Conservation (phyloP, 2,329 filamentous ascomycete species). For the Thermothelomyces thermophilus region DNA sequence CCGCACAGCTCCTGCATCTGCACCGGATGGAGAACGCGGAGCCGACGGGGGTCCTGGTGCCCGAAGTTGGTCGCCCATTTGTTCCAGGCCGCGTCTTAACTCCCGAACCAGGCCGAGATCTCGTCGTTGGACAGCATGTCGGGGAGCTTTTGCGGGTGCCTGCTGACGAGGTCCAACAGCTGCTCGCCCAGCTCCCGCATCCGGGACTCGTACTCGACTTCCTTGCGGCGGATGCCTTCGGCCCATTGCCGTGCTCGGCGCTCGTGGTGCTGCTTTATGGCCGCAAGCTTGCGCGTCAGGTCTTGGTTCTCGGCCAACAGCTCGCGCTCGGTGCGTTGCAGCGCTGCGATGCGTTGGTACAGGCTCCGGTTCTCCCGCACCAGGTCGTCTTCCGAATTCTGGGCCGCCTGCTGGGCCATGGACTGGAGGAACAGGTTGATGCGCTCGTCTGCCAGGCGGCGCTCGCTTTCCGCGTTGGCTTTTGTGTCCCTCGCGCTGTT, state of each 20-base stretch:
- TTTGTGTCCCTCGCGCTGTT: not conserved
- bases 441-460: constrained; percentile 3
- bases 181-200: constrained; percentile 13
- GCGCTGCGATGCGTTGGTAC: constrained; percentile 12
- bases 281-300: constrained; percentile 4
- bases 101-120: constrained; percentile 10
- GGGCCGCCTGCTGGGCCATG: constrained; percentile 1
- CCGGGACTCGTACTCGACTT: constrained; percentile 8
- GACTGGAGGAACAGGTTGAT: constrained; percentile 11
- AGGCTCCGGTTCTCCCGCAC: constrained; percentile 12
- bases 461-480: not conserved
- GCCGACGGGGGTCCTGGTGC: not conserved
- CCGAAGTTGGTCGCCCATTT: constrained; percentile 7
- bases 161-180: constrained; percentile 1
- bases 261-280: constrained; percentile 12
- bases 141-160: not conserved
- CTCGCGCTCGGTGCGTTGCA: constrained; percentile 15
- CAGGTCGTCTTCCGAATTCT: constrained; percentile 4
- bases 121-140: constrained; percentile 7
- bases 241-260: constrained; percentile 5
- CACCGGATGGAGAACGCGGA: constrained; percentile 10
- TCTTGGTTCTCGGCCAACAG: constrained; percentile 14
- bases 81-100: constrained; percentile 2
- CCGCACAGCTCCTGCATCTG: constrained; percentile 12
- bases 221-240: constrained; percentile 11